phyloP scores from a whole-genome alignment of 257 asterid genomes.

The Nemophila menziesii region DNA sequence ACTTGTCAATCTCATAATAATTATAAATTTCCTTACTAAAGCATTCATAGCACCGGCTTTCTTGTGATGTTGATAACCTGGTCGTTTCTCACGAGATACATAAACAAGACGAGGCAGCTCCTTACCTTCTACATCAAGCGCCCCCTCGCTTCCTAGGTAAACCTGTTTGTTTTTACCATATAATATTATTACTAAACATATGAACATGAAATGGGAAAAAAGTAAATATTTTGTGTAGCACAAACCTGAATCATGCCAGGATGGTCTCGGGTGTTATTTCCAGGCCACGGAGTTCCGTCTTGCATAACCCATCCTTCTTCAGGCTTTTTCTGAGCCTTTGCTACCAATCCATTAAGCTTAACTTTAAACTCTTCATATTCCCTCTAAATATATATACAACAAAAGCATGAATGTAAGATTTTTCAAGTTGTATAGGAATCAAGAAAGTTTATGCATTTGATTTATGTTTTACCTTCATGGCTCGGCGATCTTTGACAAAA shows the following conservation, averaged over 20 bases:
- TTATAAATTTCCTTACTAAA: constrained; percentile 26
- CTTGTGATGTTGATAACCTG: constrained; percentile 78
- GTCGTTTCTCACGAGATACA: constrained; percentile 78
- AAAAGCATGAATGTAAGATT: not conserved
- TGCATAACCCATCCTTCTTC: constrained; percentile 95
- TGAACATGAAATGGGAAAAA: too few relatives aligned
- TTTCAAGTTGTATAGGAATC: not conserved
- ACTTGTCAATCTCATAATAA: not conserved
- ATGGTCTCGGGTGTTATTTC: constrained; percentile 73
- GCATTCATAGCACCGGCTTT: constrained; percentile 91
- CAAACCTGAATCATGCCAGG: constrained; percentile 87
- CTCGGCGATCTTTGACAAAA: constrained; percentile 80
- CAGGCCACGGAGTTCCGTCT: constrained; percentile 90
- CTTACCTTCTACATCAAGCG: constrained; percentile 81
- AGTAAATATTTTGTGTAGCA: too few relatives aligned
- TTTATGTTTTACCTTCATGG: constrained; percentile 50
- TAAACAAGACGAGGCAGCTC: constrained; percentile 71
- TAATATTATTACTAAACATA: too few relatives aligned
- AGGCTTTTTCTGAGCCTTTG: constrained; percentile 79
- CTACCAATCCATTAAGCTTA: constrained; percentile 60
- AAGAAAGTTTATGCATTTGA: not conserved
- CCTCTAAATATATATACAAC: constrained; percentile 43
- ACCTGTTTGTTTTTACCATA: constrained; percentile 26
- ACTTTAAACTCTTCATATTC: constrained; percentile 83
- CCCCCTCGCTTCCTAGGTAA: constrained; percentile 73